phyloP scores from a whole-genome alignment of 208 protist species.

The Tritrichomonas musculus region DNA sequence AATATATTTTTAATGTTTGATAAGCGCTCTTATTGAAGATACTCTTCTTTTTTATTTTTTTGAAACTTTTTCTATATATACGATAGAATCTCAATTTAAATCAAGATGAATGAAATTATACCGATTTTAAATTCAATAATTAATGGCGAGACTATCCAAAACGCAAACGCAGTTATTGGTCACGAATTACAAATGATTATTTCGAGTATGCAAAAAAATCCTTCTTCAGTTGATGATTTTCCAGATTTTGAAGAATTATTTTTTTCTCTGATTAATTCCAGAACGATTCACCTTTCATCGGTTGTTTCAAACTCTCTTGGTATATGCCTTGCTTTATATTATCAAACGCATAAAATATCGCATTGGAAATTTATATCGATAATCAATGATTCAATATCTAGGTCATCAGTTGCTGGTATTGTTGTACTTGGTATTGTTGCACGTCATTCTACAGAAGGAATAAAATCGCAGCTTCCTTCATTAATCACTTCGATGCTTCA shows the following conservation, averaged over 20 bases:
- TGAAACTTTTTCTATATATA: too few relatives aligned
- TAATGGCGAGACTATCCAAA: neutral
- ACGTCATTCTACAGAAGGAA: too few relatives aligned
- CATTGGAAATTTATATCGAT: conserved; percentile 23
- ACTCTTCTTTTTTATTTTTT: too few relatives aligned
- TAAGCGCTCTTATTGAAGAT: too few relatives aligned
- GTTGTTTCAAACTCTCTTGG: neutral
- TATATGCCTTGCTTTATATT: neutral
- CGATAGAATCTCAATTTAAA: too few relatives aligned
- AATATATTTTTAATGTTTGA: too few relatives aligned
- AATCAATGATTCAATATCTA: neutral
- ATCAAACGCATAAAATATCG: neutral
- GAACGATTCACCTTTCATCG: neutral
- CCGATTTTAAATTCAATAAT: neutral
- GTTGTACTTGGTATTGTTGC: neutral
- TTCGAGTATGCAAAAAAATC: neutral
- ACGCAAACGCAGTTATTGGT: neutral
- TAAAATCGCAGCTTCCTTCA: neutral
- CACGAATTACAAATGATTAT: neutral
- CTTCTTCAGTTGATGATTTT: neutral
- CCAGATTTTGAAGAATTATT: conserved; percentile 7
- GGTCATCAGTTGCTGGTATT: neutral
- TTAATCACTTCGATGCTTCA: neutral
- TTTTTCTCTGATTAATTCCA: neutral
- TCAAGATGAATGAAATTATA: conserved; percentile 27